Evolutionary conservation across 1,139 yeast species (phyloP), one percentile per base, ranked within the genome.

Genomic region (Kazachstania sp.): DNA sequence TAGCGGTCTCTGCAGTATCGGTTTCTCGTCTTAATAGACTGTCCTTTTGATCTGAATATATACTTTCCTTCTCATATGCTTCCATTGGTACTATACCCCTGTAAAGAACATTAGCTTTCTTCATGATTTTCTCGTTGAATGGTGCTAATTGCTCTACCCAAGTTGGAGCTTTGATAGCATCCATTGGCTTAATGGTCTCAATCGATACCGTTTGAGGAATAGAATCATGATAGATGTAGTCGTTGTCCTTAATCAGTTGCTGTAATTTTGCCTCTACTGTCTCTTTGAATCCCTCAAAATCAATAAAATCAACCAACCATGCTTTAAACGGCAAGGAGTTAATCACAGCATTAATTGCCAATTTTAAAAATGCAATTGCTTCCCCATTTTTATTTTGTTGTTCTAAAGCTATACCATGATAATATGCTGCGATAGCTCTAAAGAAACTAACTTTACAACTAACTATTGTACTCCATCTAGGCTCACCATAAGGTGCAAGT

Each of bases 41-140:
- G 0, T 95, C 90, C 65, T 87, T 86, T 61, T 86, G 90, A 61
- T 92, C 98, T 0, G 95, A 85, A 63, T 92, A 92, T 54, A 80
- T 72, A 56, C 96, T 86, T 48, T 86, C 77, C 57, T 86, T 79
- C 62, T 90, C 96, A 61, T 88, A 95, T 34, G 90, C 86, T 41
- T 82, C 78, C 58, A 88, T 72, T 2, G 98, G 97, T 8, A 92
- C 82, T 26, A 92, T 86, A 54, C 83, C 84, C 47, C 75, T 83
- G 65, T 84, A 86, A 44, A 92, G 73, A 41, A 79, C 74, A 52
- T 79, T 79, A 49, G 78, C 77, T 28, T 72, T 71, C 36, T 70
- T 70, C 50, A 73, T 69, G 37, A 73, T 58, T 31, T 78, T 80
- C 49, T 77, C 79, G 58, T 86, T 71, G 5, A 81, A 74, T 3